Evolutionary conservation across 768 basidiomycete genomes (phyloP), one percentile per base, ranked within the genome.

Genomic region (Tephrocybe sp.): DNA sequence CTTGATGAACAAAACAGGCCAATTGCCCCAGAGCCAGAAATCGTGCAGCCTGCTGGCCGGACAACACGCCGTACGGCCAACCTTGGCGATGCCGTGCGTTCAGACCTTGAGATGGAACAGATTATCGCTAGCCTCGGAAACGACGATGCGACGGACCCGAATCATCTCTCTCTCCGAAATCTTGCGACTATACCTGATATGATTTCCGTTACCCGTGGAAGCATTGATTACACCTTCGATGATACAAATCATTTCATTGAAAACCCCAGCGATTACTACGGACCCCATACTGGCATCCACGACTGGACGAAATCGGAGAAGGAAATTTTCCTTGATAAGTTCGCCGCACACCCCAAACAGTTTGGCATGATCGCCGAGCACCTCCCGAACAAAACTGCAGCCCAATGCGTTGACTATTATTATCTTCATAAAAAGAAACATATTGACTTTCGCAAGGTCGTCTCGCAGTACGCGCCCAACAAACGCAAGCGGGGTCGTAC

Each of bases 91-190:
- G 86, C 91, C 12, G 94, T 94, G 14, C 86, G 93, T 3, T 93
- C 94, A 15, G 95, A 98, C 68, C 78, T 96, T 50, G 96, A 98
- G 73, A 94, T 97, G 84, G 91, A 97, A 62, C 93, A 94, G 69
- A 93, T 98, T 63, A 89, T 98, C 51, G 92, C 92, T n/a, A 91
- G 87, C 62, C 73, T 97, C 34, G 93, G 92, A 21, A 89, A 87
- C 58, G 93, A 96, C 56, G 94, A 96, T 53, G 83, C 91, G 25
- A 90, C 87, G n/a, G 94, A 98, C 68, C 92, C 95, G 0, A 88
- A 83, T 56, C 83, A 90, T 55, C 83, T 97, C n/a, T 90, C 93
- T 3, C 73, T 84, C 48, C 79, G 83, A 55, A 97, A 97, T 56
- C 79, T 92, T 28, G 95, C 95, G 15, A 80, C 72, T 44, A 87